phyloP scores from a whole-genome alignment of 2,329 filamentous ascomycete genomes.

The Xylaria sp. region DNA sequence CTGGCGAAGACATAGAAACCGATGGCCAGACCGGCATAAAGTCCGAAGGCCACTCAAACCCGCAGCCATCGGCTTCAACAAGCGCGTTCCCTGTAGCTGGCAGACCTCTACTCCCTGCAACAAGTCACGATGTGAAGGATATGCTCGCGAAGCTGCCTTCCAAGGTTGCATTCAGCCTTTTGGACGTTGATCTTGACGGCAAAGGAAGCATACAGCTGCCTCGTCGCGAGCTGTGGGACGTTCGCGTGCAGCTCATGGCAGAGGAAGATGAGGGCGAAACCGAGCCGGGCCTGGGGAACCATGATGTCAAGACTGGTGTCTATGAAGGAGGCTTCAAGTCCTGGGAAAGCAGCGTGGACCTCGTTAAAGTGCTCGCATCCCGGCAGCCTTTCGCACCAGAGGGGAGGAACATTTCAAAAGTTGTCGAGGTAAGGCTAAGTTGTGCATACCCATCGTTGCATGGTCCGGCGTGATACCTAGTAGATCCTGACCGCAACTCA shows the following conservation, averaged over 20 bases:
- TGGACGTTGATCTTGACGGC: constrained; percentile 70
- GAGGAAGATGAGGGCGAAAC: constrained; percentile 63
- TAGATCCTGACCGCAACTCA: constrained; percentile 44
- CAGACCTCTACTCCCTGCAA: constrained; percentile 67
- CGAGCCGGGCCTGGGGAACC: constrained; percentile 66
- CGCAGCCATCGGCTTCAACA: constrained; percentile 45
- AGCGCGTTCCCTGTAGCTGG: constrained; percentile 71
- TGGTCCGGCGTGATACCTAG: constrained; percentile 24
- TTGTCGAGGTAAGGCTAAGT: constrained; percentile 63
- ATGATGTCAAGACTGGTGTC: constrained; percentile 82
- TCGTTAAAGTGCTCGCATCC: constrained; percentile 73
- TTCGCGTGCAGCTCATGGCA: constrained; percentile 83
- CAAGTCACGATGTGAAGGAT: constrained; percentile 59
- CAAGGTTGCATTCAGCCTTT: constrained; percentile 74
- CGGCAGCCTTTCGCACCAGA: constrained; percentile 51
- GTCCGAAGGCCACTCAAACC: constrained; percentile 33
- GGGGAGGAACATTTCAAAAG: constrained; percentile 52
- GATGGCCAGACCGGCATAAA: constrained; percentile 46
- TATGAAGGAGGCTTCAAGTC: constrained; percentile 92
- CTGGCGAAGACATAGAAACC: constrained; percentile 72
- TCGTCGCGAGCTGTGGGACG: constrained; percentile 82
- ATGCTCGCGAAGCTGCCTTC: constrained; percentile 73
- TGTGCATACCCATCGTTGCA: constrained; percentile 20
- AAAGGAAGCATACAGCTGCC: constrained; percentile 67
- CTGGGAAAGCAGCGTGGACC: constrained; percentile 86